A percentile compares a stretch with the other conserved stretches of the same genome.
Evolutionary conservation across 2,329 filamentous ascomycete species (phyloP).

Genomic region (Pyrenophora seminiperda): DNA sequence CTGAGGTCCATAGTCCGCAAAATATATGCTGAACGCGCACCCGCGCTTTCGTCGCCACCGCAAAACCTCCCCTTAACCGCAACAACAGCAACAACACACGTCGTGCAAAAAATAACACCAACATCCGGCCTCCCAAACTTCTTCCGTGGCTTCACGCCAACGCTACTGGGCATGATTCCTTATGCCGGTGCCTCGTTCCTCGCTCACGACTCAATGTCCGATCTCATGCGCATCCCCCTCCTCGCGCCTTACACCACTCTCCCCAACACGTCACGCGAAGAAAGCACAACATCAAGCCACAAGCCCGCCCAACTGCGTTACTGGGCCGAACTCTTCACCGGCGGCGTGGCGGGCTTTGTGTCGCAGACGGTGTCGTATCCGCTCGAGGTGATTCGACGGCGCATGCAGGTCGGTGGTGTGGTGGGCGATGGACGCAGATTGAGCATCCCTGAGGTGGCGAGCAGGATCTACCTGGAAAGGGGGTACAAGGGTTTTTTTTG

Average conservation of each 20-base stretch:
- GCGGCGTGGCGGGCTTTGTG: conserved; percentile 83
- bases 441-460: conserved; percentile 77
- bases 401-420: conserved; percentile 96
- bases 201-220: conserved; percentile 88
- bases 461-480: conserved; percentile 73
- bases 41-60: conserved; percentile 30
- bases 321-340: conserved; percentile 84
- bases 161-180: conserved; percentile 90
- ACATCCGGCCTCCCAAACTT: conserved; percentile 81
- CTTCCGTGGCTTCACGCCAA: conserved; percentile 91
- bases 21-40: conserved; percentile 79
- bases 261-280: conserved; percentile 57
- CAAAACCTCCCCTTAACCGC: conserved; percentile 49
- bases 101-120: conserved; percentile 62
- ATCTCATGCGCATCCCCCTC: conserved; percentile 73
- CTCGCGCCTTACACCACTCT: conserved; percentile 77
- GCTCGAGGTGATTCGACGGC: conserved; percentile 84
- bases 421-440: conserved; percentile 86
- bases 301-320: conserved; percentile 75
- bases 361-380: conserved; percentile 94
- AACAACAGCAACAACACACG: conserved; percentile 47
- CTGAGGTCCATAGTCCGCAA: conserved; percentile 77
- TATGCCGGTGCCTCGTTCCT: conserved; percentile 96
- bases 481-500: conserved; percentile 87
- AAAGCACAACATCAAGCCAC: conserved; percentile 49